These are phyloP conservation scores for Ramularia collo-cygni DNA, from an alignment of 2,329 filamentous ascomycete species.

Conservation along the genomic window DNA sequence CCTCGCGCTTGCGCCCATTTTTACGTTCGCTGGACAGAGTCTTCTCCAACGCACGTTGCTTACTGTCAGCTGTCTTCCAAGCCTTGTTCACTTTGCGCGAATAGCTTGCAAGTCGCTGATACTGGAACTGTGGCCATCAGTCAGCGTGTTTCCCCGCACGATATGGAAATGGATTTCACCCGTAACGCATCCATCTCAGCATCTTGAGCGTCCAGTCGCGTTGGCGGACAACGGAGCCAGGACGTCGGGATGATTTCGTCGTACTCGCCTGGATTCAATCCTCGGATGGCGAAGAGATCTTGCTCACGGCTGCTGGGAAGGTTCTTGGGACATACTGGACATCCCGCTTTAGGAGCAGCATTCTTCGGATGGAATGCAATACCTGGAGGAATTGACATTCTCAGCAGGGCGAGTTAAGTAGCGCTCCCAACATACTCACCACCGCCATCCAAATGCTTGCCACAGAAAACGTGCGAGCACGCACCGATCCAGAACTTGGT, in stretches of 20 bases:
- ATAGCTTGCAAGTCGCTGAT: slow-evolving; percentile 32
- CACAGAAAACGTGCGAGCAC: slow-evolving; percentile 45
- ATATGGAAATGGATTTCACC: slow-evolving; percentile 23
- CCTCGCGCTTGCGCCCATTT: slow-evolving; percentile 17
- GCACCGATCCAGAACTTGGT: slow-evolving; percentile 42
- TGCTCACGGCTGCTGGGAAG: slow-evolving; percentile 26
- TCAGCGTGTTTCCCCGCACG: slow-evolving; percentile 5
- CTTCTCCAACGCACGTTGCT: slow-evolving; percentile 18
- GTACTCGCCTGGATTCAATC: slow-evolving; percentile 36
- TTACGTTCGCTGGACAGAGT: slow-evolving; percentile 22
- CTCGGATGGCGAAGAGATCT: slow-evolving; percentile 40
- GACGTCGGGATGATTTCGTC: slow-evolving; percentile 37
- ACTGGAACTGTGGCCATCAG: slow-evolving; percentile 39
- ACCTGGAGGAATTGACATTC: slow-evolving; percentile 28
- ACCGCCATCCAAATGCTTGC: slow-evolving; percentile 42
- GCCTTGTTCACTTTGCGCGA: slow-evolving; percentile 21
- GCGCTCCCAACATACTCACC: slow-evolving; percentile 31
- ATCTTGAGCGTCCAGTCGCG: slow-evolving; percentile 28
- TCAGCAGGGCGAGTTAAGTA: slow-evolving; percentile 1
- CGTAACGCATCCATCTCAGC: slow-evolving; percentile 38
- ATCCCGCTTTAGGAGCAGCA: slow-evolving; percentile 36
- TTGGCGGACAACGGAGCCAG: slow-evolving; percentile 41
- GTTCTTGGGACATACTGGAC: slow-evolving; percentile 38
- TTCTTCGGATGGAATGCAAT: slow-evolving; percentile 40
- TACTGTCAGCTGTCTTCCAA: slow-evolving; percentile 19